Evolutionary conservation across 2,329 filamentous ascomycete genomes (phyloP).

Genomic region (Aaosphaeria arxii): DNA sequence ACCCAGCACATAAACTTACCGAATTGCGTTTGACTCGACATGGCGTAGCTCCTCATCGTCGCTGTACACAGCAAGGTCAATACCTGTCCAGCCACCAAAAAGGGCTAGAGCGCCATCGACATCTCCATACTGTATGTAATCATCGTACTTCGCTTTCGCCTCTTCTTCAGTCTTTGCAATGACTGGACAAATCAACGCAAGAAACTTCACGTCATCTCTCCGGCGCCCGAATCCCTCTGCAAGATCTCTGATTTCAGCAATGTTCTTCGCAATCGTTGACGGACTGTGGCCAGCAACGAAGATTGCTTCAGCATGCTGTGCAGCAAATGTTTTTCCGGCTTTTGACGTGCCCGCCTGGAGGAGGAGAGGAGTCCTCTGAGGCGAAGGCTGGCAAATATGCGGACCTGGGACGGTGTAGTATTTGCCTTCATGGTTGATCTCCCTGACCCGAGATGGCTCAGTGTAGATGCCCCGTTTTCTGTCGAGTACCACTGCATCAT

Average conservation of each 20-base stretch:
- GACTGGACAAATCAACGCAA: constrained; percentile 62
- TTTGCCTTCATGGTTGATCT: constrained; percentile 64
- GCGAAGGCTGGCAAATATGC: constrained; percentile 62
- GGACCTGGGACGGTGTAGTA: constrained; percentile 64
- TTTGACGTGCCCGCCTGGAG: constrained; percentile 66
- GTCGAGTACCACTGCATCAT: constrained; percentile 62
- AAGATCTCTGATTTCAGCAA: constrained; percentile 58
- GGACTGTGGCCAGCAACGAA: constrained; percentile 65
- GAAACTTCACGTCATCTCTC: constrained; percentile 59
- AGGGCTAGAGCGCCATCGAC: constrained; percentile 64
- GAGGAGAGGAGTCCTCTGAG: constrained; percentile 64
- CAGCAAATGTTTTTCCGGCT: constrained; percentile 63
- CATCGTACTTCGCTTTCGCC: constrained; percentile 59
- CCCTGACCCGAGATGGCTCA: constrained; percentile 54
- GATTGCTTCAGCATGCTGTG: constrained; percentile 66
- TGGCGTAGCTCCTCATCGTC: constrained; percentile 61
- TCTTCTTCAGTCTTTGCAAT: constrained; percentile 63
- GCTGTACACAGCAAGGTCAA: constrained; percentile 56
- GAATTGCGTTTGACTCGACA: constrained; percentile 53
- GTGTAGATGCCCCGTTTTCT: constrained; percentile 57
- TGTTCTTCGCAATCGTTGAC: constrained; percentile 55
- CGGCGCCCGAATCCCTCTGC: constrained; percentile 54
- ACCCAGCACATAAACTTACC: constrained; percentile 1
- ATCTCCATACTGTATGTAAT: constrained; percentile 58
- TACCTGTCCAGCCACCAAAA: constrained; percentile 71